Base-by-base conservation (phyloP, 495 filamentous ascomycete genomes). In the Penicillium desertorum region DNA sequence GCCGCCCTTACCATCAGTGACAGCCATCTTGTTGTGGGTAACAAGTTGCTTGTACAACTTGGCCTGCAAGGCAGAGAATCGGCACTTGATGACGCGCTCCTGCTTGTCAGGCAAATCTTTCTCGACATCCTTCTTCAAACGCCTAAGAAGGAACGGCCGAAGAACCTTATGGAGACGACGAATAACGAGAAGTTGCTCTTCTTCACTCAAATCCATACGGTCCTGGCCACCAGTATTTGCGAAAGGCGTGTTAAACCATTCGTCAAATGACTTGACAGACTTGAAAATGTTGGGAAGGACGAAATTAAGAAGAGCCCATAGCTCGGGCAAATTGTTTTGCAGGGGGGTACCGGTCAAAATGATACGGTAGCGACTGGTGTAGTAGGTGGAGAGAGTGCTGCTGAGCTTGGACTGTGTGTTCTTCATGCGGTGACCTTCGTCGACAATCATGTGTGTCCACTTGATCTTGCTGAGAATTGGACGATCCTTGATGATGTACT, bases 401-500 rank as follows among this genome's bases (percentile, higher is more conserved):
- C 90, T 96, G 63, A 98, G 81, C 75, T 98, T 98, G 16, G 94
- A 98, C 59, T 91, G 86, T n/a, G 89, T 79, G 72, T 98, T 98
- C 83, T 98, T 98, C 94, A 98, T 98, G 66, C 94, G 92, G 74
- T 98, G 94, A 72, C 94, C 94, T 79, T 98, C 94, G 63, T 98
- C 94, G 53, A 98, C 96, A 61, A 98, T 96, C 94, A 98, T 98
- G 75, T 98, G 95, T 51, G 94, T 88, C 94, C 94, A 98, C 72
- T 96, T 96, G 69, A 98, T 89, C 79, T 97, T 98, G 76, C 87
- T 91, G 30, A 98, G 78, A 50, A 98, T 79, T 1, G 92, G 92
- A 23, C 93, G 87, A 65, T 98, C 94, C 77, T 97, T 98, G 79
- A 98, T 98, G 72, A 98, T 96, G 79, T 96, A 98, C 73, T 98